Percentiles rank a stretch among this genome's conserved stretches.
Conservation (phyloP, 2,329 filamentous ascomycete species). For the Penicillium sp. region DNA sequence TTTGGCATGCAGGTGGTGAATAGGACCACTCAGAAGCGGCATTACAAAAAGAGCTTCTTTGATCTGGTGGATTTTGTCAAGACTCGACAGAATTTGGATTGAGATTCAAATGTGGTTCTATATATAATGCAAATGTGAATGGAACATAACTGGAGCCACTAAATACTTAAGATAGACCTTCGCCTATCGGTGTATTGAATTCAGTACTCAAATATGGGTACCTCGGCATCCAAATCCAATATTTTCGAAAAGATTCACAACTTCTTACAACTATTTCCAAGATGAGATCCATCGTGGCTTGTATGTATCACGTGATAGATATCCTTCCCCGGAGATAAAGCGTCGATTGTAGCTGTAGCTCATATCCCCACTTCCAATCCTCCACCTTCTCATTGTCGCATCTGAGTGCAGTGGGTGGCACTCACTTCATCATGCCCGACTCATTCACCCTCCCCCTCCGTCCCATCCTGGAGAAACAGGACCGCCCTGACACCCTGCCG, state of each 20-base stretch:
- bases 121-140: background rate
- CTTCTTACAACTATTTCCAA: background rate
- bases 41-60: conserved; percentile 61
- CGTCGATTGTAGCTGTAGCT: background rate
- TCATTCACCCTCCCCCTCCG: conserved; percentile 60
- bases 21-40: conserved; percentile 51
- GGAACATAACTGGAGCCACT: too few species aligned
- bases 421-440: conserved; percentile 34
- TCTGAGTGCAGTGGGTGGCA: background rate
- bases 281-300: background rate
- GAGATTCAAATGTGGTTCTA: background rate
- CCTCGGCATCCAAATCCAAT: too few species aligned
- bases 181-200: too few species aligned
- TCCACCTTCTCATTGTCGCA: background rate
- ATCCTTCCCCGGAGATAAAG: background rate
- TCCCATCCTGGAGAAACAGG: conserved; percentile 48
- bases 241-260: too few species aligned
- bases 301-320: background rate
- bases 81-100: conserved; percentile 6
- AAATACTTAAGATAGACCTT: too few species aligned
- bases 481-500: conserved; percentile 62
- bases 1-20: conserved; percentile 61
- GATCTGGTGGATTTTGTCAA: conserved; percentile 56
- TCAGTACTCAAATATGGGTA: too few species aligned
- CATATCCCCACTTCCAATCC: background rate